A percentile compares a stretch with the other conserved stretches of the same genome.
Conservation (phyloP, 2,329 filamentous ascomycete species). For the Erysiphe pisi region DNA sequence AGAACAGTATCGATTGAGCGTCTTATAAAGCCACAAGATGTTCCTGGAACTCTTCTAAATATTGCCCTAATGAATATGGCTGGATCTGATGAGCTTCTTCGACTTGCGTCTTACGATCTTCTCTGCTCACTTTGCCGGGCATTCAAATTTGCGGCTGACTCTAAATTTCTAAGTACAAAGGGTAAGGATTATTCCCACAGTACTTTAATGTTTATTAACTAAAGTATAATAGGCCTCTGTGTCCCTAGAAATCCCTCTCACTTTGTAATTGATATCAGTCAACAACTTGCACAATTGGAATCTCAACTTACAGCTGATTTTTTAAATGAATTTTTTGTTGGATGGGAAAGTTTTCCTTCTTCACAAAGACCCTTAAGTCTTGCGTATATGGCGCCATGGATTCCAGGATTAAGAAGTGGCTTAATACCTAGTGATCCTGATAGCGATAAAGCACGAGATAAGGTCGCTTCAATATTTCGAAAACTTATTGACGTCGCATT, state of each 20-base stretch:
- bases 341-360: conserved; percentile 58
- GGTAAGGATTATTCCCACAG: conserved; percentile 38
- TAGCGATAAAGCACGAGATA: conserved; percentile 55
- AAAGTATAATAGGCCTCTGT: conserved; percentile 44
- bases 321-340: conserved; percentile 61
- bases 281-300: conserved; percentile 51
- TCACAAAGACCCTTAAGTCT: conserved; percentile 57
- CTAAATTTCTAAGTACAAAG: conserved; percentile 52
- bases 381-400: conserved; percentile 60
- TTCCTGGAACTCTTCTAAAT: conserved; percentile 58
- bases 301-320: conserved; percentile 59
- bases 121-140: conserved; percentile 55
- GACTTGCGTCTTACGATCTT: conserved; percentile 57
- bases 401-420: conserved; percentile 50
- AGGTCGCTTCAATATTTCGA: conserved; percentile 51
- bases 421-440: conserved; percentile 50
- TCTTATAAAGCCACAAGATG: conserved; percentile 58
- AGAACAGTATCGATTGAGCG: conserved; percentile 53
- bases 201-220: conserved; percentile 27
- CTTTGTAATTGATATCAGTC: conserved; percentile 57
- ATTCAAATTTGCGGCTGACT: conserved; percentile 55
- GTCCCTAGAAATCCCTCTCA: conserved; percentile 53
- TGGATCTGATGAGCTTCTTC: conserved; percentile 49
- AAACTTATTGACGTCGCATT: conserved; percentile 57
- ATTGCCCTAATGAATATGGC: conserved; percentile 56